Base-by-base conservation (phyloP, 768 basidiomycete genomes). In the Punctularia strigosozonata region DNA sequence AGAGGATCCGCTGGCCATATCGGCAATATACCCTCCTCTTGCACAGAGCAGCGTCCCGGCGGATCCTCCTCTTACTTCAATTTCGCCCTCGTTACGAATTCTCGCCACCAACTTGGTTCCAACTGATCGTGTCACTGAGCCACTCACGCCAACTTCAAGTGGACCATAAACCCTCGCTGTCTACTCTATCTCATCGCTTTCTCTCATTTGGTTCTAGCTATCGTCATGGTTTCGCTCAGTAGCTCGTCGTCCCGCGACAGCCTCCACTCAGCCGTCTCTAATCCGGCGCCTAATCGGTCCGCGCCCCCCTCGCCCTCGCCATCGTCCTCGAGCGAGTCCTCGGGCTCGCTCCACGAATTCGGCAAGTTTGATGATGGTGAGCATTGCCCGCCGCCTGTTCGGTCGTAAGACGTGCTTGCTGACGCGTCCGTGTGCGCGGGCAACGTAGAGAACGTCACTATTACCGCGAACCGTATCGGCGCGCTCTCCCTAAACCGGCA, bases 381-480 rank as follows among this genome's bases (percentile, higher is more conserved):
- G 66, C 48, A 37, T n/a, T n/a, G n/a, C n/a, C n/a, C n/a, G n/a
- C n/a, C n/a, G n/a, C n/a, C n/a, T n/a, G n/a, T n/a, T n/a, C n/a
- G n/a, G n/a, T n/a, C n/a, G n/a, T n/a, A n/a, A n/a, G 17, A 25
- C 41, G 46, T 46, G 43, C 39, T 21, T 25, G 38, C 37, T 43
- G 40, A 43, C 37, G 31, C n/a, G n/a, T n/a, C n/a, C n/a, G n/a
- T n/a, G n/a, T n/a, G n/a, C n/a, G n/a, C n/a, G n/a, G n/a, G n/a
- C n/a, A n/a, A n/a, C n/a, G n/a, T 37, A 86, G 84, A 86, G 59
- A 80, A 86, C 56, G 56, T 67, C 47, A 87, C 84, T 14, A 74
- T 86, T 50, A 87, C 77, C 31, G 59, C 65, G 38, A 72, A 64
- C 48, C 69, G 62, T 38, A n/a, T n/a, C n/a, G n/a, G n/a, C n/a